These are phyloP conservation scores for Chaetomiaceae sp. DNA, from an alignment of 2,329 filamentous ascomycete genomes.

Conservation along the genomic window DNA sequence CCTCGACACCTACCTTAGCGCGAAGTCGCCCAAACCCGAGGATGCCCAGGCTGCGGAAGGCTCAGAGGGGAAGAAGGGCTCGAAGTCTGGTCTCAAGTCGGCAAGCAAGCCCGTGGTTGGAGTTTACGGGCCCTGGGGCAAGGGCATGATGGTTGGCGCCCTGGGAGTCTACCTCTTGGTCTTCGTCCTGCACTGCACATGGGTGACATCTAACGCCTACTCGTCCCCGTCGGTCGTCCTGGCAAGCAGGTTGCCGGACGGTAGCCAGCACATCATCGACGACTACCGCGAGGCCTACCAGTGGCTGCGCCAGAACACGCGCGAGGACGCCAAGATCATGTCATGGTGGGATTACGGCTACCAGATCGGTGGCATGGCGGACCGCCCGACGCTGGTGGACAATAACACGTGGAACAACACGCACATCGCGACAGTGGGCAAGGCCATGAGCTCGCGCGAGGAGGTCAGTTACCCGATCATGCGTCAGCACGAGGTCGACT, in stretches of 20 bases:
- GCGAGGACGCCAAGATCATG: constrained; percentile 95
- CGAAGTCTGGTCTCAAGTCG: constrained; percentile 58
- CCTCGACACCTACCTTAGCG: constrained; percentile 75
- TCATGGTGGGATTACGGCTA: constrained; percentile 99
- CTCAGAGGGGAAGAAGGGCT: constrained; percentile 50
- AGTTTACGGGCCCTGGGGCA: constrained; percentile 75
- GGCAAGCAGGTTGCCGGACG: constrained; percentile 85
- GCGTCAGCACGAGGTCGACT: constrained; percentile 97
- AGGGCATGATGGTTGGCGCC: constrained; percentile 65
- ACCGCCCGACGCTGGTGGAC: constrained; percentile 92
- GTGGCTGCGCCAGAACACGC: constrained; percentile 97
- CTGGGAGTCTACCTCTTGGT: constrained; percentile 77
- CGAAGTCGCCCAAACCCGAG: constrained; percentile 53
- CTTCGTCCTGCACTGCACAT: constrained; percentile 96
- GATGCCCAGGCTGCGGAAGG: constrained; percentile 38
- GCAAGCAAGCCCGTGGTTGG: constrained; percentile 70
- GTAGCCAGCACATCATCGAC: constrained; percentile 96
- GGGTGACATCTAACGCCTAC: constrained; percentile 98
- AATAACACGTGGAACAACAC: constrained; percentile 99
- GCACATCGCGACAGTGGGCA: constrained; percentile 96
- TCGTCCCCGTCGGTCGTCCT: constrained; percentile 96
- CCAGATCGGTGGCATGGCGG: constrained; percentile 99
- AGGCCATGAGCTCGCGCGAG: constrained; percentile 95
- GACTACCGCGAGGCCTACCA: constrained; percentile 99
- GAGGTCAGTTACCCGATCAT: constrained; percentile 99